Conservation (phyloP, 441 rosid species). For the Gossypium aridum region DNA sequence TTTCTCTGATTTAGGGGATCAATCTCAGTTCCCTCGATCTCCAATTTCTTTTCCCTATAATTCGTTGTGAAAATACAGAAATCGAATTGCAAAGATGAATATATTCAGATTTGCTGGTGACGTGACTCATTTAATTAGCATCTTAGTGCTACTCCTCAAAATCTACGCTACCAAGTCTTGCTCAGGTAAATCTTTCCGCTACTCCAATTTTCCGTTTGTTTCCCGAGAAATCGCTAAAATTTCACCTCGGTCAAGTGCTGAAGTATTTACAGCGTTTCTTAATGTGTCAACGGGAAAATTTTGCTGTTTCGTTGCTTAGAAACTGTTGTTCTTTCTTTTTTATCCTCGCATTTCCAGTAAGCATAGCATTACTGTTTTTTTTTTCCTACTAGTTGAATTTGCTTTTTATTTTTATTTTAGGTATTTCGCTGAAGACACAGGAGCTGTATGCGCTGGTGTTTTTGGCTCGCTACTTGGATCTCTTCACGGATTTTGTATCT, state of each 20-base stretch:
- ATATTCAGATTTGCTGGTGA: slow-evolving; percentile 91
- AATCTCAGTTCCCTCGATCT: neutral
- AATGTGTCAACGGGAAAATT: neutral
- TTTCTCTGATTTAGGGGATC: neutral
- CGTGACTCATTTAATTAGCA: slow-evolving; percentile 85
- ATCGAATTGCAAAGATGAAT: slow-evolving; percentile 47
- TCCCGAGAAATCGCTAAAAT: slow-evolving; percentile 3
- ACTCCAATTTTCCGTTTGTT: neutral
- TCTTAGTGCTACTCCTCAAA: slow-evolving; percentile 87
- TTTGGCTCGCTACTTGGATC: slow-evolving; percentile 78
- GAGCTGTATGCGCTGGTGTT: slow-evolving; percentile 86
- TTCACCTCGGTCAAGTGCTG: neutral
- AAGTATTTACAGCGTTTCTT: neutral
- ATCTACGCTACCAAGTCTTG: slow-evolving; percentile 93
- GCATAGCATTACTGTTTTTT: neutral
- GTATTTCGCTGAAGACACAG: slow-evolving; percentile 88
- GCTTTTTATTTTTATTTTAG: slow-evolving; percentile 26
- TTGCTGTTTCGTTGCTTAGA: neutral
- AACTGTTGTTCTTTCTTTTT: neutral
- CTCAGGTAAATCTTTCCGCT: slow-evolving; percentile 43
- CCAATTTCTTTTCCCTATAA: neutral
- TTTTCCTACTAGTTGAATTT: neutral
- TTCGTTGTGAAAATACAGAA: neutral
- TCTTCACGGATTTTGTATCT: slow-evolving; percentile 66
- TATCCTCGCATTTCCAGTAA: neutral